phyloP scores from a whole-genome alignment of 1,284 basidiomycete genomes.

The Cryptococcus sp. region DNA sequence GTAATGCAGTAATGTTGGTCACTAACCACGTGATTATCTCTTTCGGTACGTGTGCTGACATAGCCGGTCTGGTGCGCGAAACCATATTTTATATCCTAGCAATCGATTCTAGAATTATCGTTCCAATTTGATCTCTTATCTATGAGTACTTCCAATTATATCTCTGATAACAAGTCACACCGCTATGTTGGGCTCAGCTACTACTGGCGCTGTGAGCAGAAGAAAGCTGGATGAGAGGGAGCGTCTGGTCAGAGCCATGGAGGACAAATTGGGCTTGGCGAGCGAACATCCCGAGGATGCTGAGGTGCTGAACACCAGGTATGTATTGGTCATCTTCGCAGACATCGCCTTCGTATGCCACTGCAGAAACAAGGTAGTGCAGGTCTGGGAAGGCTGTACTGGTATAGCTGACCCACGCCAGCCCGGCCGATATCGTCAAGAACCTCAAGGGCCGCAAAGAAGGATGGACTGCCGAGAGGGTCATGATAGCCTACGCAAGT shows the following conservation, averaged over 20 bases:
- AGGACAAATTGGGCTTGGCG: conserved; percentile 25
- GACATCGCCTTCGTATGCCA: neutral
- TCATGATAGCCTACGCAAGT: conserved; percentile 42
- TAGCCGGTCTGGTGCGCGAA: too few relatives aligned
- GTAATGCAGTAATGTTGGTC: too few relatives aligned
- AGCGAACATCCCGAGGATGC: conserved; percentile 34
- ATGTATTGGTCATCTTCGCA: neutral
- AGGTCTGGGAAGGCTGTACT: too few relatives aligned
- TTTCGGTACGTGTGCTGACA: too few relatives aligned
- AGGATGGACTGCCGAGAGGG: conserved; percentile 37
- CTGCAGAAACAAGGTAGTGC: neutral
- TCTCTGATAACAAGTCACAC: too few relatives aligned
- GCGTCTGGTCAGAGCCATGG: conserved; percentile 27
- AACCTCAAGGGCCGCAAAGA: conserved; percentile 30
- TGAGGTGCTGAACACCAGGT: conserved; percentile 17
- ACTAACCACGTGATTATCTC: too few relatives aligned
- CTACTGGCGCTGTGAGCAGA: neutral
- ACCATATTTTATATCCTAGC: too few relatives aligned
- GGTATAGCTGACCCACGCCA: conserved; percentile 1
- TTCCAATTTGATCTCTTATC: too few relatives aligned
- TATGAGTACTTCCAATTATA: too few relatives aligned
- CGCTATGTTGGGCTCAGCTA: neutral
- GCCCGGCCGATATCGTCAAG: conserved; percentile 33
- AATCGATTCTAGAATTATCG: too few relatives aligned
- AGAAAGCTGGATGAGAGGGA: conserved; percentile 32